Percentiles rank a stretch among this genome's conserved stretches.
These are phyloP conservation scores for Camelina hispida DNA, from an alignment of 345 rosid species.

Conservation along the genomic window DNA sequence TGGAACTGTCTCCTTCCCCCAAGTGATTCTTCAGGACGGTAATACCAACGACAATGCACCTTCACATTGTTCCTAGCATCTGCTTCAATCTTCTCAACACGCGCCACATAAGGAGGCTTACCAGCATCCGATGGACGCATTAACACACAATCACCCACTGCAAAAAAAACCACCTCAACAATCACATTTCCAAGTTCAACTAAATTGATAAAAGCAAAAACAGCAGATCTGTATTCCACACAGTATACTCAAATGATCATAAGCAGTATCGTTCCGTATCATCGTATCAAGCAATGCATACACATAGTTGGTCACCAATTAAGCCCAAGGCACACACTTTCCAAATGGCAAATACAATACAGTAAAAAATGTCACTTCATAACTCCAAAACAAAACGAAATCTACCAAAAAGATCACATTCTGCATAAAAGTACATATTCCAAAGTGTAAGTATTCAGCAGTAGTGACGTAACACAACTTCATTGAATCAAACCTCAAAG, in stretches of 20 bases:
- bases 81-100: slow-evolving; percentile 77
- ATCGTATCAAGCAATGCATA: neutral
- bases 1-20: slow-evolving; percentile 92
- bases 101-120: slow-evolving; percentile 80
- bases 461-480: slow-evolving; percentile 16
- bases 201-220: neutral
- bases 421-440: neutral
- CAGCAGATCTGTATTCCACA: neutral
- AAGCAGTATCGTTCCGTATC: neutral
- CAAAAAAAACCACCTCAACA: slow-evolving; percentile 21
- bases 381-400: neutral
- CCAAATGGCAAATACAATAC: neutral
- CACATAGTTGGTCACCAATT: neutral
- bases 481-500: neutral
- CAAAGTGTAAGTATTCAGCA: neutral
- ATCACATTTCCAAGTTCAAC: slow-evolving; percentile 24
- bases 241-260: neutral
- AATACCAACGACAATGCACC: slow-evolving; percentile 85
- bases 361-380: neutral
- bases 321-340: neutral
- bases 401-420: neutral
- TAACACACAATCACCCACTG: slow-evolving; percentile 83
- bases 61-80: slow-evolving; percentile 69
- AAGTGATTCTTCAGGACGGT: slow-evolving; percentile 82
- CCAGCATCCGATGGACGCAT: slow-evolving; percentile 82